Evolutionary conservation across 306 rosid species (phyloP), one percentile per base, ranked within the genome.

Genomic region (Cucurbita pepo): DNA sequence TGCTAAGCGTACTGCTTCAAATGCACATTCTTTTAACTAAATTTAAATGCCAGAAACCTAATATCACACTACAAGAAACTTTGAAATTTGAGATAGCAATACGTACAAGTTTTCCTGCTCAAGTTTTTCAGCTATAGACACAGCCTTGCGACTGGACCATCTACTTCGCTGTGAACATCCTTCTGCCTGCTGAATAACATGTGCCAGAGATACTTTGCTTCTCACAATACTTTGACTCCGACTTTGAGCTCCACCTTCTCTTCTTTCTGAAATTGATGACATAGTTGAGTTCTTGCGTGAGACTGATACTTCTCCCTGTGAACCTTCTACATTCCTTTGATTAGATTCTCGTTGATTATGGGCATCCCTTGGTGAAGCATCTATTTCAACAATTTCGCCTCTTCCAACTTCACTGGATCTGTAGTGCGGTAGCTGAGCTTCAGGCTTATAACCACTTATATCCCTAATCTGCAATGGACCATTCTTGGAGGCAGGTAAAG

Each of bases 41-140:
- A 59, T 34, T 34, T 13, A 10, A 13, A 62, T 40, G 13, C 21
- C 40, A 55, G 22, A 43, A 67, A 67, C 55, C 40, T 8, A 12
- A 37, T 37, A 71, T 37, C 8, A 22, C 12, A 50, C 11, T 22
- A 56, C 40, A 40, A 74, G 54, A 36, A 43, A 36, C 74, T 56
- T 43, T 60, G 69, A 56, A 38, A 38, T 79, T 79, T 6, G 72
- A 50, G 75, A 71, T 40, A 13, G 64, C 38, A 78, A 53, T 72
- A 84, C 96, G 62, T 85, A 95, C 99, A 95, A 77, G 76, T 95
- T 95, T 83, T 95, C 99, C 76, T 89, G 96, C 84, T 91, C 99
- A 16, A 95, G 99, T 87, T 95, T 91, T 81, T 95, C 99, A 47
- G 99, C 99, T 75, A 95, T 95, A 47, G 99, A 95, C 80, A 95